Evolutionary conservation across 1,139 yeast genomes (phyloP), one percentile per base, ranked within the genome.

Genomic region (Debaryomyces robertsiae): DNA sequence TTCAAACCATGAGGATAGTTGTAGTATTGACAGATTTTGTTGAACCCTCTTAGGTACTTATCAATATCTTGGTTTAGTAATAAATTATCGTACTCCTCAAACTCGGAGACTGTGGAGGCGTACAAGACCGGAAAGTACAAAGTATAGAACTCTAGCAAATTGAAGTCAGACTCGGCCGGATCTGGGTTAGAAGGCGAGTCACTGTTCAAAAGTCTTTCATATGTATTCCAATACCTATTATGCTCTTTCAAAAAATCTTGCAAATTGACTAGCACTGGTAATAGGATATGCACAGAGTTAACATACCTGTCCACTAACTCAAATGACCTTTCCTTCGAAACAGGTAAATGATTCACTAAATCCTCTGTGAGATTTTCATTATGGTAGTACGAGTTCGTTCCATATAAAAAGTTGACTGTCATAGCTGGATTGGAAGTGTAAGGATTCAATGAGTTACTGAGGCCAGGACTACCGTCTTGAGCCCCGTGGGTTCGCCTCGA

Each of bases 1-100:
- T 77, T 75, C 45, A 72, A 57, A 2, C 79, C 79, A 51, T 75
- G 77, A 1, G 82, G 82, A 48, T 74, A 77, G 46, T 77, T 75
- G 47, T 73, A 67, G 43, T 75, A 69, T 46, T 74, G 77, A 41
- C 79, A 69, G 6, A 74, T 72, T 42, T 66, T 69, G 50, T 75
- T 72, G 48, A 75, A 74, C 0, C 71, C 77, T 45, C 67, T 67
- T 42, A 75, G 57, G 47, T 75, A 76, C 41, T 63, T 69, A 50
- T 73, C 70, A 35, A 76, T 74, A 45, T 77, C 81, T 49, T 75
- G 77, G 46, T 75, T 73, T 40, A 77, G 56, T 39, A 72, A 53
- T 18, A 72, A 52, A 43, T 72, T 72, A 47, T 73, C 77, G 44
- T 69, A 76, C 50, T 77, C 81, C 52, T 77, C 81, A 49, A 77